phyloP scores from a whole-genome alignment of 805 yeast species.

The Candida piceae region DNA sequence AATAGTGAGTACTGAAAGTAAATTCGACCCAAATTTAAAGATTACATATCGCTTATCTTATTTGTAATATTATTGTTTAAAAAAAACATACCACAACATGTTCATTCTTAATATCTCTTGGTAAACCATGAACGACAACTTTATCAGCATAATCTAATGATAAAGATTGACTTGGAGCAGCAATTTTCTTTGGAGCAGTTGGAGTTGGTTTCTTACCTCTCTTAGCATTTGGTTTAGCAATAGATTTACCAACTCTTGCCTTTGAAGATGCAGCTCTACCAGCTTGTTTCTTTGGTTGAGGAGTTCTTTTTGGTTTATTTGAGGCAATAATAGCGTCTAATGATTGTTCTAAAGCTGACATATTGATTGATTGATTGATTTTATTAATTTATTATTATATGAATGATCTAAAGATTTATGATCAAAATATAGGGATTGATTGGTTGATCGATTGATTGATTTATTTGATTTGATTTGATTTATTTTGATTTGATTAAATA shows the following conservation, averaged over 20 bases:
- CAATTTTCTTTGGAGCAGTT: slow-evolving; percentile 7
- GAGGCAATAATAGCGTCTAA: slow-evolving; percentile 90
- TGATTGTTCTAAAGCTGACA: slow-evolving; percentile 88
- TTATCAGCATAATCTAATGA: slow-evolving; percentile 56
- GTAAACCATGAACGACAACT: slow-evolving; percentile 61
- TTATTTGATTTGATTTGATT: background rate
- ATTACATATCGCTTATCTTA: no score
- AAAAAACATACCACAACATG: slow-evolving; percentile 48
- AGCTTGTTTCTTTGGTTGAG: slow-evolving; percentile 28
- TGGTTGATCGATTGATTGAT: slow-evolving; percentile 4
- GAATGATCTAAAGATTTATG: no score
- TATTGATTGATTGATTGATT: slow-evolving; percentile 23
- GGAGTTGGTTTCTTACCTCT: slow-evolving; percentile 8
- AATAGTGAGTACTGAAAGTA: no score
- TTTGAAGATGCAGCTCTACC: slow-evolving; percentile 31
- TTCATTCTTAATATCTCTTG: slow-evolving; percentile 79
- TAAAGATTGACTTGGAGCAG: slow-evolving; percentile 8
- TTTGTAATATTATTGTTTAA: background rate
- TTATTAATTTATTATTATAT: no score
- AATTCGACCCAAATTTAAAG: no score
- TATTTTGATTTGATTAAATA: slow-evolving; percentile 1
- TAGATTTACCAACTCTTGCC: slow-evolving; percentile 30
- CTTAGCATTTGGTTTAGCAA: slow-evolving; percentile 4
- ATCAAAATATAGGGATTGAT: slow-evolving; percentile 4
- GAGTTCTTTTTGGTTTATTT: slow-evolving; percentile 20